These are phyloP conservation scores for Candida oleophila DNA, from an alignment of 805 yeast species.

Conservation along the genomic window DNA sequence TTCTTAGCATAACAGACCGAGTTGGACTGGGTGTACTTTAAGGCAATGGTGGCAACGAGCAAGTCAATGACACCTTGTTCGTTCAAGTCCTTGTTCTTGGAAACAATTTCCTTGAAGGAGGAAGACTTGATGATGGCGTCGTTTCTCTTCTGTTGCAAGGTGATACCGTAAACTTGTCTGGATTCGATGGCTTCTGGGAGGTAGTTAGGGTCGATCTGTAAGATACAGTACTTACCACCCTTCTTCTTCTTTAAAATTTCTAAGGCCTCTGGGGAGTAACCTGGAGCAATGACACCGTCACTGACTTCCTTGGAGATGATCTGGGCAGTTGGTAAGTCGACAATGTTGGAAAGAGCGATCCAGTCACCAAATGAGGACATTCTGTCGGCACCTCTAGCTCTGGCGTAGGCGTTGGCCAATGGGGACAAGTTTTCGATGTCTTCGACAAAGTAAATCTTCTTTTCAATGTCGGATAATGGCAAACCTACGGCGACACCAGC, in stretches of 20 bases:
- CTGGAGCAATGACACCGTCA: slow-evolving; percentile 99
- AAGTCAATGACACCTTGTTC: slow-evolving; percentile 92
- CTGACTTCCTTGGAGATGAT: slow-evolving; percentile 96
- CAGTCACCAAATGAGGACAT: slow-evolving; percentile 99
- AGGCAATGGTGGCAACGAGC: slow-evolving; percentile 95
- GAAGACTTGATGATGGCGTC: slow-evolving; percentile 93
- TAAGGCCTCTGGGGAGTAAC: slow-evolving; percentile 88
- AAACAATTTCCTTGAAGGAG: slow-evolving; percentile 88
- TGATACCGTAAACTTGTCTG: slow-evolving; percentile 94
- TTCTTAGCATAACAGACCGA: slow-evolving; percentile 98
- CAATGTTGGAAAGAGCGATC: slow-evolving; percentile 95
- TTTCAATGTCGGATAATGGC: slow-evolving; percentile 87
- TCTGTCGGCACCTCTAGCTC: slow-evolving; percentile 99
- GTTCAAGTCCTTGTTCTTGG: slow-evolving; percentile 80
- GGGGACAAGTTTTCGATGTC: slow-evolving; percentile 96
- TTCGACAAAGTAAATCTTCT: slow-evolving; percentile 91
- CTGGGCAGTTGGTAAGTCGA: slow-evolving; percentile 93
- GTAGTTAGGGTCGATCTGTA: slow-evolving; percentile 94
- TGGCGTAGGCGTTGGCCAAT: slow-evolving; percentile 95
- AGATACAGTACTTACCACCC: slow-evolving; percentile 94
- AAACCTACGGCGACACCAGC: slow-evolving; percentile 98
- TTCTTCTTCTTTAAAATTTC: slow-evolving; percentile 87
- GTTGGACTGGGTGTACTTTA: slow-evolving; percentile 97
- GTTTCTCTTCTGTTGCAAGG: slow-evolving; percentile 94
- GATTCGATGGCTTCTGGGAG: slow-evolving; percentile 79